phyloP scores from a whole-genome alignment of 2,329 filamentous ascomycete genomes.

The Exophiala bonariae region DNA sequence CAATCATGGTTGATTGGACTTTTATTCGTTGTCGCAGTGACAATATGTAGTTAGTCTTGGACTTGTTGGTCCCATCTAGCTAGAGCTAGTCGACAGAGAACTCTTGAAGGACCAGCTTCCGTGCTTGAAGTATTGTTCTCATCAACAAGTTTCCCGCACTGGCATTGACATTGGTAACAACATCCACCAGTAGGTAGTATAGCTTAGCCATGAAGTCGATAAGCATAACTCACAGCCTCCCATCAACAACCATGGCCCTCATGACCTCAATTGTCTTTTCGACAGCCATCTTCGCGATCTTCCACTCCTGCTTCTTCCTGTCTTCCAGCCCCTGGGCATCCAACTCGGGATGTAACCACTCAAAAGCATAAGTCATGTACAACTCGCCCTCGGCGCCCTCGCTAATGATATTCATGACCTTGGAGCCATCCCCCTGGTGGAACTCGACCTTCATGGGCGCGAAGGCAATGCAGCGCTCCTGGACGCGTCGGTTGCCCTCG shows the following conservation, averaged over 20 bases:
- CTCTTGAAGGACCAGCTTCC: no score
- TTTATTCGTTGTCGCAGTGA: no score
- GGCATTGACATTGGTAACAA: background rate
- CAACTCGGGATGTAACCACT: constrained; percentile 37
- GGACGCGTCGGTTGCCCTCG: constrained; percentile 26
- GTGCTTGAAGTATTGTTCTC: no score
- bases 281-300: constrained; percentile 24
- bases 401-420: constrained; percentile 34
- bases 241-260: constrained; percentile 27
- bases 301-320: constrained; percentile 20
- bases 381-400: constrained; percentile 35
- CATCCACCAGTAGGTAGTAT: no score
- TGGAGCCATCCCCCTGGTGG: constrained; percentile 28
- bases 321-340: constrained; percentile 16
- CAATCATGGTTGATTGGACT: no score
- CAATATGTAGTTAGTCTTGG: no score
- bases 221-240: constrained; percentile 15
- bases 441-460: constrained; percentile 31
- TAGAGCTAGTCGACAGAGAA: no score
- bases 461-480: constrained; percentile 28
- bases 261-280: constrained; percentile 28
- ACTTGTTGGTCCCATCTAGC: no score
- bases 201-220: background rate
- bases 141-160: background rate
- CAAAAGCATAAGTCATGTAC: constrained; percentile 44